Evolutionary conservation across 2,329 filamentous ascomycete genomes (phyloP), one percentile per base, ranked within the genome.

Genomic region (Arthrobotrys conoides): DNA sequence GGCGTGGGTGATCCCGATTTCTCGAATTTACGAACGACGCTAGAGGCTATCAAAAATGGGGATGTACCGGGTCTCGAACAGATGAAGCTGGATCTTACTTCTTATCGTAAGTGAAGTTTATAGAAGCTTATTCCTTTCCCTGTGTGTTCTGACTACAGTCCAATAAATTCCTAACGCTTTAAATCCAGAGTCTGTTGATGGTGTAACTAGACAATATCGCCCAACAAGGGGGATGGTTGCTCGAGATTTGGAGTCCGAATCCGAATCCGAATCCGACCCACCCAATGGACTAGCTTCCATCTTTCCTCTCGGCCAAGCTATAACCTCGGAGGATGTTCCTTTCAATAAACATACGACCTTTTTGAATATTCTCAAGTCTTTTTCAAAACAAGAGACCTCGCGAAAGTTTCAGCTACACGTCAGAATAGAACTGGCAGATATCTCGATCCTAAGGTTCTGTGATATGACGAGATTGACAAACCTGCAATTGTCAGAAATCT

Each of bases 321-420:
- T 0, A 12, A 41, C 33, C 16, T 12, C 38, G 38, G 12, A 41
- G 14, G n/a, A 18, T 46, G n/a, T 18, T 46, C 16, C 44, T 8
- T 5, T 16, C 5, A 10, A 22, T 12, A 38, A 24, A 10, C 33
- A 3, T 10, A n/a, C 33, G 16, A 20, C 12, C 8, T 24, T 61
- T 22, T 36, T 70, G 10, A 18, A 2, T 8, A 27, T 46, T n/a
- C 9, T 70, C 16, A 70, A 70, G n/a, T 33, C 22, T 1, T 48
- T 61, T 30, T 70, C 66, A 16, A n/a, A 70, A 27, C 10, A 8
- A 8, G 61, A 61, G 30, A 3, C 49, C 2, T 38, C 30, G 0
- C 0, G 61, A 22, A 24, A 44, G 5, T 70, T 70, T 14, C 18
- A n/a, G 12, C 10, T 70, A 27, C 16, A 49, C 18, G 8, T 70